Evolutionary conservation across 78 protist genomes (phyloP).

Genomic region (Blattamonas nauphoetae): DNA sequence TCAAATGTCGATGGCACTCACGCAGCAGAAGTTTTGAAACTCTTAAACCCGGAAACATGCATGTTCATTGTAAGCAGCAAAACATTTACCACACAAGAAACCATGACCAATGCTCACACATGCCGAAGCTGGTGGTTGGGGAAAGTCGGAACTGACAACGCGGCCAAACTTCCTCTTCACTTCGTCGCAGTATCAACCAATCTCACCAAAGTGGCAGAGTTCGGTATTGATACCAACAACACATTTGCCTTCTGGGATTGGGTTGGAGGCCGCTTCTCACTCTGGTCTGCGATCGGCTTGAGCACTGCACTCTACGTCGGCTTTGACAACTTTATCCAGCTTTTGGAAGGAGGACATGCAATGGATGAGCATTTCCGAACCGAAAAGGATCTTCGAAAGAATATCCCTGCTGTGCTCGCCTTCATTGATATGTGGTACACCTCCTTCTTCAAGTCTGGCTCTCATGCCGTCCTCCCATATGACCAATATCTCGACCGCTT

Average conservation of each 20-base stretch:
- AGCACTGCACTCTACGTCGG: conserved; percentile 70
- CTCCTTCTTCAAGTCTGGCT: conserved; percentile 71
- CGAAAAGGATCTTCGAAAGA: conserved; percentile 46
- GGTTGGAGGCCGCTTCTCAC: conserved; percentile 91
- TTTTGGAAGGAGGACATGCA: conserved; percentile 81
- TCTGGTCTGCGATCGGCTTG: conserved; percentile 88
- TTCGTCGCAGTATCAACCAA: conserved; percentile 92
- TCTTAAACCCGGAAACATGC: conserved; percentile 63
- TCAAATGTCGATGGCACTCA: conserved; percentile 92
- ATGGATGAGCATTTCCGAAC: conserved; percentile 85
- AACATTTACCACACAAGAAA: conserved; percentile 82
- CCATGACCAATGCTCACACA: conserved; percentile 79
- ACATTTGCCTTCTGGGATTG: conserved; percentile 95
- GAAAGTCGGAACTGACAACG: not conserved
- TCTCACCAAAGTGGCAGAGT: conserved; percentile 47
- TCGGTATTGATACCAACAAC: conserved; percentile 80
- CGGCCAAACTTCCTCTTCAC: conserved; percentile 68
- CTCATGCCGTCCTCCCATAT: conserved; percentile 86
- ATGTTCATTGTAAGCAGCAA: conserved; percentile 80
- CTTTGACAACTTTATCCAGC: conserved; percentile 56
- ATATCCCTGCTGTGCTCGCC: conserved; percentile 70
- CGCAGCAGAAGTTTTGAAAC: conserved; percentile 46
- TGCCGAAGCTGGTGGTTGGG: conserved; percentile 65
- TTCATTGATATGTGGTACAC: conserved; percentile 76
- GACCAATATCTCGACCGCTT: conserved; percentile 83